Conservation (phyloP, 1,284 basidiomycete species). For the Bondarzewia mesenterica region DNA sequence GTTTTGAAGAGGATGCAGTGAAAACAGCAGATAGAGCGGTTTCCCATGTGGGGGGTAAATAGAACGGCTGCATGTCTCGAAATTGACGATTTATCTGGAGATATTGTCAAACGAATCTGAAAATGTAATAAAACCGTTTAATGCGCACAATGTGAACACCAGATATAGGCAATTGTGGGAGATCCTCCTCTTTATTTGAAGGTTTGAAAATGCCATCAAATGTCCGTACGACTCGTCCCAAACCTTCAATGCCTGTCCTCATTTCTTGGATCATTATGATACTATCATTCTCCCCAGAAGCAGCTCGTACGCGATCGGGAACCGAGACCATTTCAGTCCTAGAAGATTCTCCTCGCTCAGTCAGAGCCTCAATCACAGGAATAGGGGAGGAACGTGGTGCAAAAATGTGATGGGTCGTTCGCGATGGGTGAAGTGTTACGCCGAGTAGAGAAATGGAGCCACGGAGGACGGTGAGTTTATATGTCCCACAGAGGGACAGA, state of each 20-base stretch:
- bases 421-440: constrained; percentile 34
- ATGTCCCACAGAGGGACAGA: constrained; percentile 52
- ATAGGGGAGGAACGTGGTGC: constrained; percentile 63
- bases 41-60: constrained; percentile 53
- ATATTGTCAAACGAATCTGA: neutral
- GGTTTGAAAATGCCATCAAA: constrained; percentile 53
- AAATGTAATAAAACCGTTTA: neutral
- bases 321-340: neutral
- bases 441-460: constrained; percentile 50
- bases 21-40: constrained; percentile 29
- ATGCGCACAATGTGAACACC: constrained; percentile 49
- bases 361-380: constrained; percentile 39
- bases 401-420: constrained; percentile 39
- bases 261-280: constrained; percentile 49
- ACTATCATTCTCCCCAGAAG: constrained; percentile 17
- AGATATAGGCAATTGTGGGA: constrained; percentile 32
- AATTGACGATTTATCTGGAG: constrained; percentile 31
- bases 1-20: constrained; percentile 4
- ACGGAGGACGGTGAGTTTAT: constrained; percentile 42
- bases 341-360: constrained; percentile 2
- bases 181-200: constrained; percentile 20
- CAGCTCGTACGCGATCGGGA: constrained; percentile 9
- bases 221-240: constrained; percentile 51
- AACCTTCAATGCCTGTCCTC: constrained; percentile 50
- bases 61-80: constrained; percentile 39